These are phyloP conservation scores for Heterobasidion irregulare DNA, from an alignment of 1,284 basidiomycete species.

Conservation along the genomic window DNA sequence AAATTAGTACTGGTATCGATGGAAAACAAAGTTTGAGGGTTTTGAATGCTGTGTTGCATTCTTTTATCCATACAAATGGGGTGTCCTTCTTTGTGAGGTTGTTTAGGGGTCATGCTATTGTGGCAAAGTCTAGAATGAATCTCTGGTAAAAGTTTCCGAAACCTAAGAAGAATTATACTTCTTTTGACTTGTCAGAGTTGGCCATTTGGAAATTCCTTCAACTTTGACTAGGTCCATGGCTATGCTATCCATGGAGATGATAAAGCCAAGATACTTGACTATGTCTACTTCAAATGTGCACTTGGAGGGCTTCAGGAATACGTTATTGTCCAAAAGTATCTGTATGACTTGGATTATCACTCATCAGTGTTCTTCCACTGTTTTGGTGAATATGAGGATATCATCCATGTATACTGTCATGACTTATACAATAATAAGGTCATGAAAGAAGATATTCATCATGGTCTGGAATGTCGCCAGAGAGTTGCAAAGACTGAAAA, in stretches of 20 bases:
- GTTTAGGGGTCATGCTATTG: no score
- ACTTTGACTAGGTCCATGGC: neutral
- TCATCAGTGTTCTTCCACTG: neutral
- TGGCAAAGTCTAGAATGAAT: no score
- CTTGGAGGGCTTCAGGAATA: neutral
- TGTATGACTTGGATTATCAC: neutral
- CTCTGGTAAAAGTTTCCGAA: neutral
- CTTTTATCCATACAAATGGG: no score
- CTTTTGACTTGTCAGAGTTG: slow-evolving; percentile 7
- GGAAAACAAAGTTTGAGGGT: no score
- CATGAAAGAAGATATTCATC: neutral
- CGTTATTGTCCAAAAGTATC: neutral
- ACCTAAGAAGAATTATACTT: slow-evolving; percentile 1
- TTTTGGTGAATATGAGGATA: neutral
- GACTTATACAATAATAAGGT: neutral
- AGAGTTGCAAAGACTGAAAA: neutral
- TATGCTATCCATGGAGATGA: neutral
- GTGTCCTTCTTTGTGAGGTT: no score
- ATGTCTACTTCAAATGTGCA: neutral
- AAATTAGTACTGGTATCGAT: no score
- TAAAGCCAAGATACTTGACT: neutral
- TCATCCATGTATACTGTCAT: neutral
- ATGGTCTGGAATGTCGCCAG: slow-evolving; percentile 1
- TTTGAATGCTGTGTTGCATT: no score
- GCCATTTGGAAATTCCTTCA: neutral